phyloP scores from a whole-genome alignment of 169 alveolate species.

The Eimeria tenella region DNA sequence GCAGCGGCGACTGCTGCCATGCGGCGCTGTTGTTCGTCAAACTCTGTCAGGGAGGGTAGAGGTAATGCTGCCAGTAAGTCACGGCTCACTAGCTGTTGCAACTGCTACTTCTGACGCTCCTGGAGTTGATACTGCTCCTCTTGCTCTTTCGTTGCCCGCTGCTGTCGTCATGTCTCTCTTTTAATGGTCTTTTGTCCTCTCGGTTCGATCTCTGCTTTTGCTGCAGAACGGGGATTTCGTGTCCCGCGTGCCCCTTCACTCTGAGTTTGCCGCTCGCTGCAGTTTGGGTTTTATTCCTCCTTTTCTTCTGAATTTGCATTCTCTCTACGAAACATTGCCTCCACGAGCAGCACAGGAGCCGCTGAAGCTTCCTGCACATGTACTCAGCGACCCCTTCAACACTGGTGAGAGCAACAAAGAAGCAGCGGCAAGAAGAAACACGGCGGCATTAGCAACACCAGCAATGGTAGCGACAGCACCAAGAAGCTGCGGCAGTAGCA shows the following conservation, averaged over 20 bases:
- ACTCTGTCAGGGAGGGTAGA: conserved; percentile 14
- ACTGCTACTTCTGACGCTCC: not conserved
- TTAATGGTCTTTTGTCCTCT: not conserved
- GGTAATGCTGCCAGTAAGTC: not conserved
- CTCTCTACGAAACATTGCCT: not conserved
- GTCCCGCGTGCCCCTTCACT: conserved; percentile 39
- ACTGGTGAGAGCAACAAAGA: not conserved
- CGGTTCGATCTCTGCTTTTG: not conserved
- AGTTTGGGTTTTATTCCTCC: not conserved
- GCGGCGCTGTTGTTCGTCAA: not conserved
- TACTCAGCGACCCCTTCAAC: not conserved
- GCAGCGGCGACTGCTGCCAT: not conserved
- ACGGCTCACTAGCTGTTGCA: not conserved
- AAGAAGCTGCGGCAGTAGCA: no score
- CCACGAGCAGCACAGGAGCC: not conserved
- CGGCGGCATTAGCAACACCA: not conserved
- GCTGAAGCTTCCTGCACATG: not conserved
- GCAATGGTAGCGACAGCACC: not conserved
- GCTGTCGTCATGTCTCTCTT: no score
- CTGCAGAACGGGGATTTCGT: conserved; percentile 22
- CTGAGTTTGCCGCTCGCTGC: conserved; percentile 55
- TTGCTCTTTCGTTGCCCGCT: not conserved
- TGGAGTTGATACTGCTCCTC: not conserved
- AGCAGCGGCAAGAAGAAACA: not conserved
- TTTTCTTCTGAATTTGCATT: not conserved